These are phyloP conservation scores for Bryoerythrophyllum caledonicum DNA, from an alignment of 225 moss, liverwort and hornwort genomes.

Conservation along the genomic window DNA sequence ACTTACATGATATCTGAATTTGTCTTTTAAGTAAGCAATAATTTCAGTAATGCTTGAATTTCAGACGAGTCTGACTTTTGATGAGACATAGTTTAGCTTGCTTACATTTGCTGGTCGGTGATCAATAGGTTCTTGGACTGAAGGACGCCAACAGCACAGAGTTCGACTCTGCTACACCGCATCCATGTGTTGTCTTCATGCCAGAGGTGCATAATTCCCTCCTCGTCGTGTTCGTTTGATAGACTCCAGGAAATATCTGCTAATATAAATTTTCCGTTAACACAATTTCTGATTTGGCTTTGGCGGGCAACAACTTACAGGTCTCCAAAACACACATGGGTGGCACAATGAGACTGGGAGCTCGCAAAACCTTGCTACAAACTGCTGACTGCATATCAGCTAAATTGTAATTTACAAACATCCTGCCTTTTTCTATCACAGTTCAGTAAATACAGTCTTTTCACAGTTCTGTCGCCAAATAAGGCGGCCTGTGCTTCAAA, in stretches of 20 bases:
- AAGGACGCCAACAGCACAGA: conserved; percentile 89
- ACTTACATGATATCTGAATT: background rate
- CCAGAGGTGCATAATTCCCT: conserved; percentile 66
- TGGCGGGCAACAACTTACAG: conserved; percentile 43
- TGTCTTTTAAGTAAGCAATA: too few species aligned
- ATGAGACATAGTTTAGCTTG: background rate
- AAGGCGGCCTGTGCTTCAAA: background rate
- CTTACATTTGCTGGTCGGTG: conserved; percentile 16
- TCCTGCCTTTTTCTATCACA: background rate
- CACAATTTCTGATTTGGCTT: background rate
- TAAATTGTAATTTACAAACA: conserved; percentile 58
- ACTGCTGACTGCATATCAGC: conserved; percentile 69
- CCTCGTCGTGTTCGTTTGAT: background rate
- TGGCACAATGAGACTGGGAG: conserved; percentile 95
- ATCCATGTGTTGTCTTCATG: conserved; percentile 97
- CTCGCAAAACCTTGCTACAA: conserved; percentile 81
- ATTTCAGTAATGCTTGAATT: too few species aligned
- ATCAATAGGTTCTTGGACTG: conserved; percentile 71
- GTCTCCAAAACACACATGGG: conserved; percentile 96
- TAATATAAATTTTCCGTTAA: background rate
- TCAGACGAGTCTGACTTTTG: too few species aligned
- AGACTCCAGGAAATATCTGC: background rate
- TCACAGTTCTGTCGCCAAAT: background rate
- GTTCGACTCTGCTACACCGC: conserved; percentile 83
- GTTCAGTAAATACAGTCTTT: background rate